Evolutionary conservation across 2,329 filamentous ascomycete genomes (phyloP).

Genomic region (Ceratocystis diversiconidia): DNA sequence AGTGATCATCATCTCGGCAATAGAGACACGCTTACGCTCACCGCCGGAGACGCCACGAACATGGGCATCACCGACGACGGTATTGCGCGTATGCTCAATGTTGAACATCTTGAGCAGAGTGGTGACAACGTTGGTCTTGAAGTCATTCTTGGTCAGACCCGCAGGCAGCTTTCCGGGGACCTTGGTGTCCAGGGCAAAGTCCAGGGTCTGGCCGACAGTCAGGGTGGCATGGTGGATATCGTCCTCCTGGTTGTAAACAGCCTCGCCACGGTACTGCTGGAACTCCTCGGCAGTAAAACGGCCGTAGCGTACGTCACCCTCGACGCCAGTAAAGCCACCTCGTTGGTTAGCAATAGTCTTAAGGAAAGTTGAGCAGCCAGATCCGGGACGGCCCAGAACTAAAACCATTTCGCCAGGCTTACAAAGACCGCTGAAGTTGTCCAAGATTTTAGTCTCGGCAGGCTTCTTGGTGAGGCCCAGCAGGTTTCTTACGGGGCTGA

Average conservation of each 20-base stretch:
- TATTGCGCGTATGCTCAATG: conserved; percentile 76
- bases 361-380: conserved; percentile 55
- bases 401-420: conserved; percentile 81
- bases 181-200: conserved; percentile 74
- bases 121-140: conserved; percentile 61
- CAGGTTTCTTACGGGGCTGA: conserved; percentile 47
- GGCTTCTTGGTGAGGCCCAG: conserved; percentile 55
- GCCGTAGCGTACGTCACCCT: conserved; percentile 63
- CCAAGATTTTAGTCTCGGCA: conserved; percentile 56
- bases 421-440: conserved; percentile 55
- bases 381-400: conserved; percentile 64
- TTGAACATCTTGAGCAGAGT: conserved; percentile 83
- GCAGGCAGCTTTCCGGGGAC: conserved; percentile 65
- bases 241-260: conserved; percentile 75
- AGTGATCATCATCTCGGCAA: conserved; percentile 70
- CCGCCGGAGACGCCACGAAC: conserved; percentile 68
- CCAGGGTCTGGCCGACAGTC: conserved; percentile 75
- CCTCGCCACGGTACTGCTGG: conserved; percentile 62
- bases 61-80: conserved; percentile 70
- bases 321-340: conserved; percentile 38
- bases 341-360: conserved; percentile 55
- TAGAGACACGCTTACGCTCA: conserved; percentile 66
- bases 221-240: conserved; percentile 75
- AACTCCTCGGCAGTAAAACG: conserved; percentile 59
- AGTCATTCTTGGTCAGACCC: conserved; percentile 56